Evolutionary conservation across 176 grass and related monocot species (phyloP), one percentile per base, ranked within the genome.

Genomic region (Aegilops longissima): DNA sequence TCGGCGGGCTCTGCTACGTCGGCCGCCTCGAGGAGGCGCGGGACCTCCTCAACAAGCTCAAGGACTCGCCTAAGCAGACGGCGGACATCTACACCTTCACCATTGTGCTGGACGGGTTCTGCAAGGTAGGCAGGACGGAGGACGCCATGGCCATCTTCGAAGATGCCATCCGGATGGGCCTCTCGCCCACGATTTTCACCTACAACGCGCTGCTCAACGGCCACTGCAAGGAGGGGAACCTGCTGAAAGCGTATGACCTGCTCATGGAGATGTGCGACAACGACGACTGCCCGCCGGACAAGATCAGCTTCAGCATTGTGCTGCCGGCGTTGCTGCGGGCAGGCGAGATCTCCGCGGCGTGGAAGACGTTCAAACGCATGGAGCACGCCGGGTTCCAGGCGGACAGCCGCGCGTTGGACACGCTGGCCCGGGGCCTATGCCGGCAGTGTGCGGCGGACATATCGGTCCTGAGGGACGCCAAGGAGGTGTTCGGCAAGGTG

Each of bases 151-250:
- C 81, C 70, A 80, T 99, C 66, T 92, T 91, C 49, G 85, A 80
- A 1, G 92, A 99, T 45, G 84, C 87, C 29, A 36, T 83, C 61
- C 67, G 77, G 70, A 81, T 36, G 67, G 92, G 89, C 33, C 81
- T 94, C 16, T 61, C 84, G 61, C 97, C 90, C 5, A 94, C 89
- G 36, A 86, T 90, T 25, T 91, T 93, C 84, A 94, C 97, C 73
- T 99, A 87, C 83, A 96, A 96, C 65, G 90, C 92, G 59, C 84
- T 96, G 40, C 92, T 99, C n/a, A 94, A 94, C 78, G 94, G 94
- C 16, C 92, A 94, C 66, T 94, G 89, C 89, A 94, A 94, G 76
- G 90, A 93, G 35, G 89, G 89, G 17, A 87, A 92, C 12, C 90
- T 92, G 59, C 66, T 88, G 39, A 84, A 84, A 65, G 97, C 87